These are phyloP conservation scores for Cytospora paraplurivora DNA, from an alignment of 2,329 filamentous ascomycete species.

Conservation along the genomic window DNA sequence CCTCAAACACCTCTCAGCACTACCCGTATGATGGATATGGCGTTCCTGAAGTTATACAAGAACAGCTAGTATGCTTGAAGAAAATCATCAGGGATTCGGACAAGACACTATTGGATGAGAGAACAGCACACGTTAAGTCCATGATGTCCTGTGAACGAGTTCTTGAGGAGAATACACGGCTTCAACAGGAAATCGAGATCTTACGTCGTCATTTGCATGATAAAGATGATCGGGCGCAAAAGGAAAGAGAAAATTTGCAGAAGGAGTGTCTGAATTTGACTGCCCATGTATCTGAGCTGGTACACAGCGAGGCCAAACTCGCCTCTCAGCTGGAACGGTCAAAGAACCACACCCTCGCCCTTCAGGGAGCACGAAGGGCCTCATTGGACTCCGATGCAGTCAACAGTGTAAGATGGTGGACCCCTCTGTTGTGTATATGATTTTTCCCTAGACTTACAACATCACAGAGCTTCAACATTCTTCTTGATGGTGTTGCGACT, in stretches of 20 bases:
- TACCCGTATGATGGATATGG: background rate
- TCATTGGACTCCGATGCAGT: background rate
- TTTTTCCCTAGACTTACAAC: background rate
- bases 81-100: too few species aligned
- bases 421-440: too few species aligned
- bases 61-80: too few species aligned
- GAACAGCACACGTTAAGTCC: too few species aligned
- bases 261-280: too few species aligned
- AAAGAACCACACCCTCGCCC: background rate
- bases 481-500: background rate
- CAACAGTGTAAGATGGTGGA: background rate
- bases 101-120: too few species aligned
- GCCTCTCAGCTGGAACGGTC: background rate
- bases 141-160: background rate
- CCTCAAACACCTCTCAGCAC: background rate
- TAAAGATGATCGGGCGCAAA: background rate
- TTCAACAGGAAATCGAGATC: background rate
- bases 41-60: too few species aligned
- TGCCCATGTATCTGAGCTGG: background rate
- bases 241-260: background rate
- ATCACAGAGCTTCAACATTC: background rate
- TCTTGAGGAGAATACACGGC: background rate
- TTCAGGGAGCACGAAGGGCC: background rate
- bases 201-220: background rate
- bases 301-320: background rate